Conservation (phyloP, 2,329 filamentous ascomycete genomes). For the Claviceps purpurea region DNA sequence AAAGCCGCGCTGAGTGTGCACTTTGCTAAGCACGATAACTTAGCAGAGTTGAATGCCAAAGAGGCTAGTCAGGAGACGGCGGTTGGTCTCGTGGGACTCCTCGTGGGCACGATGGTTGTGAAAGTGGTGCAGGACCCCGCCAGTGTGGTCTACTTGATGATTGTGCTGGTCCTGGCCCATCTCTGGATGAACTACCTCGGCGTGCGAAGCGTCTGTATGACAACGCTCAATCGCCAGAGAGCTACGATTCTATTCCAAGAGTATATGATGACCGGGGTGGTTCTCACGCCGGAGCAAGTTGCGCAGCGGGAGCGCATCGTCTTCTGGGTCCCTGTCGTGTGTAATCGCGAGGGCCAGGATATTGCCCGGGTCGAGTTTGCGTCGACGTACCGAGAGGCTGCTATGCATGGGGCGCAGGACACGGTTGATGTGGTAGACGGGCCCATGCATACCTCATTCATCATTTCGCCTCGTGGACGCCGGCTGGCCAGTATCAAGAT, state of each 20-base stretch:
- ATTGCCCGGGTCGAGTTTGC: conserved; percentile 28
- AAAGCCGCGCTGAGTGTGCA: conserved; percentile 88
- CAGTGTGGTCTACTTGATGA: conserved; percentile 61
- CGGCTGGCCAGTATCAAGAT: conserved; percentile 18
- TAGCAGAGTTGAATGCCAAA: conserved; percentile 88
- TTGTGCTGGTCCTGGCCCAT: conserved; percentile 61
- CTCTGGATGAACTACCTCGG: conserved; percentile 77
- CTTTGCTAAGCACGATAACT: conserved; percentile 75
- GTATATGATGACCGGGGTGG: conserved; percentile 32
- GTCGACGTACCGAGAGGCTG: conserved; percentile 26
- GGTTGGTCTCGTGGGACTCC: conserved; percentile 76
- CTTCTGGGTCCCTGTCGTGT: conserved; percentile 21
- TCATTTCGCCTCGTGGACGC: conserved; percentile 13
- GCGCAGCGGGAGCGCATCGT: conserved; percentile 53
- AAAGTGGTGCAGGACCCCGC: conserved; percentile 55
- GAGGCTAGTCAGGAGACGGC: conserved; percentile 93
- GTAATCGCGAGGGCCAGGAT: conserved; percentile 14
- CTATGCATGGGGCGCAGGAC: conserved; percentile 6
- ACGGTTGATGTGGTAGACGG: conserved; percentile 18
- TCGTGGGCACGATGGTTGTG: conserved; percentile 71
- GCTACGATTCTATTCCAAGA: conserved; percentile 63
- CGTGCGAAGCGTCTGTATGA: conserved; percentile 73
- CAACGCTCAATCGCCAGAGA: conserved; percentile 72
- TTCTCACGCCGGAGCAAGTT: conserved; percentile 54
- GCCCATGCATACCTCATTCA: conserved; percentile 15